phyloP scores from a whole-genome alignment of 2,329 filamentous ascomycete species.

The Fusarium paranaense region DNA sequence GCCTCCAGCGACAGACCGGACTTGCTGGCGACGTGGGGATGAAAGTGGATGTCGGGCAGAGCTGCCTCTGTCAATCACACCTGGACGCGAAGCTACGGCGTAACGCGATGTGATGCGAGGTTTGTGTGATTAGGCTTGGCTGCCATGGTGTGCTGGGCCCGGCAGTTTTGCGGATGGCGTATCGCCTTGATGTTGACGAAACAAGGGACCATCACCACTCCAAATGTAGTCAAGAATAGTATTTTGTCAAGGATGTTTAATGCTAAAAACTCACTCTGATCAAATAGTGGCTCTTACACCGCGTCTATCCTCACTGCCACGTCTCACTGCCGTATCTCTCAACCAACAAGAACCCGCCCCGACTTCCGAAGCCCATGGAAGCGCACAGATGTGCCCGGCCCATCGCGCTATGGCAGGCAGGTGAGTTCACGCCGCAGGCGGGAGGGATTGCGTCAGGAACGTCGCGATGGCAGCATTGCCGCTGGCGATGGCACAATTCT shows the following conservation, averaged over 20 bases:
- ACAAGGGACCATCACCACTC: not conserved
- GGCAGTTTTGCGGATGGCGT: not conserved
- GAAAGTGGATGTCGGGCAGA: slow-evolving; percentile 16
- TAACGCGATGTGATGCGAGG: slow-evolving; percentile 11
- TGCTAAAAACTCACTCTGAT: not conserved
- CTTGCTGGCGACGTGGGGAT: not conserved
- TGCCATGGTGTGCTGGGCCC: slow-evolving; percentile 6
- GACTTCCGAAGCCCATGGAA: slow-evolving; percentile 27
- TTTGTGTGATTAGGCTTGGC: slow-evolving; percentile 18
- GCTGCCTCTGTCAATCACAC: not conserved
- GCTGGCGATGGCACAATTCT: slow-evolving; percentile 41
- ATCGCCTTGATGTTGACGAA: slow-evolving; percentile 1
- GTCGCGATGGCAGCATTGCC: slow-evolving; percentile 43
- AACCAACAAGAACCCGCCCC: slow-evolving; percentile 16
- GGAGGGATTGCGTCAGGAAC: slow-evolving; percentile 43
- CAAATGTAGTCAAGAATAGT: not conserved
- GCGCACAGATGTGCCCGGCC: slow-evolving; percentile 18
- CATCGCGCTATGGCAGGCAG: slow-evolving; percentile 24
- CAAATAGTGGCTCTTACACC: not conserved
- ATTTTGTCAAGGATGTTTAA: not conserved
- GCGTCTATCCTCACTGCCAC: not conserved
- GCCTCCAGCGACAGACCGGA: not conserved
- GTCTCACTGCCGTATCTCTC: not conserved
- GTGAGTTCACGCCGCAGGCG: slow-evolving; percentile 2
- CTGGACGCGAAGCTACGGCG: not conserved